These are phyloP conservation scores for Clonostachys chloroleuca DNA, from an alignment of 2,329 filamentous ascomycete species.

Conservation along the genomic window DNA sequence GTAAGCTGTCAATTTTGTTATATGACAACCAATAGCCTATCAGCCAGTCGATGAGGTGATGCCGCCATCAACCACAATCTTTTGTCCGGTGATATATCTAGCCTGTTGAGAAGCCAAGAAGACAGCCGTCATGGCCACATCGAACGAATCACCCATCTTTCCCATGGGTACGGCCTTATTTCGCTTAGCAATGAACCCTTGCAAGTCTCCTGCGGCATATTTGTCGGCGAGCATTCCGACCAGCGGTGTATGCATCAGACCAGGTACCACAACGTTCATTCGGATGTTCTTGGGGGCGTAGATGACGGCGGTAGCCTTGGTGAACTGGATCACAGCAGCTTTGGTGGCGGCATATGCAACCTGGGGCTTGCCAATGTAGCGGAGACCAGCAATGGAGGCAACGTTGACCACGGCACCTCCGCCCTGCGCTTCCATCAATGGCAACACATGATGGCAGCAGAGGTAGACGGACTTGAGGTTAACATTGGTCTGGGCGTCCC, in stretches of 20 bases:
- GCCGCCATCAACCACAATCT: conserved; percentile 43
- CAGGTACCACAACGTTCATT: conserved; percentile 52
- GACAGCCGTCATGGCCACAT: conserved; percentile 51
- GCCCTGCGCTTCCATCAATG: conserved; percentile 45
- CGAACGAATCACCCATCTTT: conserved; percentile 53
- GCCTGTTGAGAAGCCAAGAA: conserved; percentile 56
- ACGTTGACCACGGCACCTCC: conserved; percentile 40
- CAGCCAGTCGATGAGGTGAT: conserved; percentile 31
- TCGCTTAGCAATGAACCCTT: conserved; percentile 44
- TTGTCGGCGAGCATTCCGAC: conserved; percentile 36
- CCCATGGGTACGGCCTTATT: conserved; percentile 55
- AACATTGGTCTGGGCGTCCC: conserved; percentile 48
- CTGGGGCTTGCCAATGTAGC: conserved; percentile 44
- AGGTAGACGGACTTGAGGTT: conserved; percentile 54
- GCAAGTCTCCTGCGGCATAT: conserved; percentile 35
- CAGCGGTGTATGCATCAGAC: conserved; percentile 51
- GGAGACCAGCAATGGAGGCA: conserved; percentile 44
- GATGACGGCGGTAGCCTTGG: conserved; percentile 42
- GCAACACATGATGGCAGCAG: conserved; percentile 44
- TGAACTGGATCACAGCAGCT: conserved; percentile 45
- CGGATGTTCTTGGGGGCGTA: conserved; percentile 41
- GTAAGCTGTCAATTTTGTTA: too few species aligned
- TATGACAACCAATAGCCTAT: too few species aligned
- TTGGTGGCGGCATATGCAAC: conserved; percentile 49
- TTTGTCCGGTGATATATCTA: conserved; percentile 55